Percentiles rank a stretch among this genome's conserved stretches.
Evolutionary conservation across 805 yeast species (phyloP).

Genomic region (Ogataea minuta): DNA sequence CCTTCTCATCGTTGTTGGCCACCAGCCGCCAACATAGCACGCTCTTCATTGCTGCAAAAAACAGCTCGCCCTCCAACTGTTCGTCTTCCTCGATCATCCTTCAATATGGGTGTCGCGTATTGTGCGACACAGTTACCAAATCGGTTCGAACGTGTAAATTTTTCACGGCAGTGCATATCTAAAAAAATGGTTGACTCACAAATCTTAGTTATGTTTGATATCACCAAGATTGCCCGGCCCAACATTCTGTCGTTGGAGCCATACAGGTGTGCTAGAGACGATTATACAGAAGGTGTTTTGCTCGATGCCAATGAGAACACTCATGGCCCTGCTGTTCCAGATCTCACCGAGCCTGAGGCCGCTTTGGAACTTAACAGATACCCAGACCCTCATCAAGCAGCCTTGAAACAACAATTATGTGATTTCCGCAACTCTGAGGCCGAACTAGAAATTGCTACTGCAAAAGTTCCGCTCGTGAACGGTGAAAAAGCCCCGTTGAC

Average conservation of each 20-base stretch:
- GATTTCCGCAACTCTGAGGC: slow-evolving; percentile 64
- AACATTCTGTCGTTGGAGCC: slow-evolving; percentile 83
- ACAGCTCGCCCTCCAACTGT: slow-evolving; percentile 1
- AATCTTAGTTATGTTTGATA: slow-evolving; percentile 44
- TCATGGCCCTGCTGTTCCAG: slow-evolving; percentile 74
- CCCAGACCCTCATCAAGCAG: slow-evolving; percentile 94
- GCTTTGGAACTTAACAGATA: slow-evolving; percentile 74
- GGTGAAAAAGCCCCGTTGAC: slow-evolving; percentile 16
- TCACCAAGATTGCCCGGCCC: slow-evolving; percentile 70
- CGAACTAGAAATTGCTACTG: slow-evolving; percentile 19
- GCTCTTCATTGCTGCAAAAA: background rate
- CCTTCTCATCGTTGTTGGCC: background rate
- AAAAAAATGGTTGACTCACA: background rate
- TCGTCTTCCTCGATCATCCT: background rate
- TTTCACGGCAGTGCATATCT: slow-evolving; percentile 4
- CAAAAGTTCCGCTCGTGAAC: slow-evolving; percentile 20
- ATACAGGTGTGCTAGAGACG: slow-evolving; percentile 96
- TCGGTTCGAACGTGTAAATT: background rate
- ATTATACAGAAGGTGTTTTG: slow-evolving; percentile 81
- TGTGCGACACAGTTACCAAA: background rate
- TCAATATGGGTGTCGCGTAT: background rate
- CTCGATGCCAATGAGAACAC: slow-evolving; percentile 97
- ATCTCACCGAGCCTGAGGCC: slow-evolving; percentile 43
- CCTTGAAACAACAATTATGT: slow-evolving; percentile 68
- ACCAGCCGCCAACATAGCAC: background rate